Conservation (phyloP, 768 basidiomycete genomes). For the Gloeopeniophorella convolvens region DNA sequence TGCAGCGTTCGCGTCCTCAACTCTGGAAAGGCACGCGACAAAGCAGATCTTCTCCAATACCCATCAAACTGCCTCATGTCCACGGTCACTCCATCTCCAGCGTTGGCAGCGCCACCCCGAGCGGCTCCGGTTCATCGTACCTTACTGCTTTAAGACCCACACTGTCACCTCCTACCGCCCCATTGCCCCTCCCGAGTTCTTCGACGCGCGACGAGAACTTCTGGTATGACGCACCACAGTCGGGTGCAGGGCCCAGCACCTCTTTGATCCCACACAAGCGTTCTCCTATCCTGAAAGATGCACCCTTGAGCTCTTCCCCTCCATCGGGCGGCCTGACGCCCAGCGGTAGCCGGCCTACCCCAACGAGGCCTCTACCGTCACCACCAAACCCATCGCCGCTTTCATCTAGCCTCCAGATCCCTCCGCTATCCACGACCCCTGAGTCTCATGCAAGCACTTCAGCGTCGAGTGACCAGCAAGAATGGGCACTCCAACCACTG, state of each 20-base stretch:
- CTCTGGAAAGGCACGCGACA: background rate
- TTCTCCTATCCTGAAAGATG: background rate
- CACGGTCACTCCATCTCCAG: background rate
- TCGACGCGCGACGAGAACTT: background rate
- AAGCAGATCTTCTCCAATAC: background rate
- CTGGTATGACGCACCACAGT: background rate
- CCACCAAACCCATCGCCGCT: background rate
- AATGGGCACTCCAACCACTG: background rate
- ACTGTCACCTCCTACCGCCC: background rate
- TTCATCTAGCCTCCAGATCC: background rate
- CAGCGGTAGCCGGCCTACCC: background rate
- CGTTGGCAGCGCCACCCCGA: background rate
- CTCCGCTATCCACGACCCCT: background rate
- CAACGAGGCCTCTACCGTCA: slow-evolving; percentile 3
- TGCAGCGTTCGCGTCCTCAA: background rate
- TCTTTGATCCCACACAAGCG: background rate
- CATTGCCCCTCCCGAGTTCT: background rate
- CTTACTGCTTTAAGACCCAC: slow-evolving; percentile 1
- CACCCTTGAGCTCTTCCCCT: slow-evolving; percentile 15
- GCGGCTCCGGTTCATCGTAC: background rate
- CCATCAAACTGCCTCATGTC: background rate
- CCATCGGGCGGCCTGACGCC: background rate
- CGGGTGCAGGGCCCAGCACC: background rate
- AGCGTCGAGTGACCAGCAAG: background rate
- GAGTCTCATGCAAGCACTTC: background rate